Base-by-base conservation (phyloP, 148 eudicot genomes). In the Diospyros lotus region DNA sequence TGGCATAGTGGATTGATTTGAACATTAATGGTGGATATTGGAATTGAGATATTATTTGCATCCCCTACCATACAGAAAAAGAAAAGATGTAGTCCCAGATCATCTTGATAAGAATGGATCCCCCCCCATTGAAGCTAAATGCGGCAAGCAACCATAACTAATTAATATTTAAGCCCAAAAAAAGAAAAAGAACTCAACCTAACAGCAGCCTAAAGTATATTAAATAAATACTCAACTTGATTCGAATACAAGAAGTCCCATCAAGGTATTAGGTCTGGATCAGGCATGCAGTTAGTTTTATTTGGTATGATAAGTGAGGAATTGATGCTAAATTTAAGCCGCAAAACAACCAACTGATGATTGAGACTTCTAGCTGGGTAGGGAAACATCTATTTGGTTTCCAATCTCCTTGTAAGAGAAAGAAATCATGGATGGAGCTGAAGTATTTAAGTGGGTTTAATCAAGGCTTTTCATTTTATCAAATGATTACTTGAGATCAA, bases 71-170 rank as follows among this genome's bases (percentile, higher is more conserved):
- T 18, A 66, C 7, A 44, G 15, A 66, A 66, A 66, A 45, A 66
- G 6, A 39, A 44, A 44, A 65, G 43, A 5, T 44, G 44, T 42
- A 14, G 50, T 4, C 55, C 6, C 18, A 40, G 9, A 52, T 15
- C 10, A 48, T 5, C 39, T 66, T 66, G 14, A 66, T 48, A 66
- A 2, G 17, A 13, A 66, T 48, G 10, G 28, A 28, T 28, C 28
- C 28, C 0, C 0, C 46, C 51, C 14, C 48, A 66, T 1, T 39
- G 46, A 45, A 14, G 59, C 59, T 55, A 55, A 55, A 55, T 46
- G 38, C 39, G 6, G 59, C 59, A 69, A 69, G 72, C 72, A 69
- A 69, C 60, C 40, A 53, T 38, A 45, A 54, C 43, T 38, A 53
- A 51, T 53, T 9, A 13, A 2, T 44, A 68, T 3, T 5, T 48